These are phyloP conservation scores for Spencermartinsiella europaea DNA, from an alignment of 805 yeast species.

Conservation along the genomic window DNA sequence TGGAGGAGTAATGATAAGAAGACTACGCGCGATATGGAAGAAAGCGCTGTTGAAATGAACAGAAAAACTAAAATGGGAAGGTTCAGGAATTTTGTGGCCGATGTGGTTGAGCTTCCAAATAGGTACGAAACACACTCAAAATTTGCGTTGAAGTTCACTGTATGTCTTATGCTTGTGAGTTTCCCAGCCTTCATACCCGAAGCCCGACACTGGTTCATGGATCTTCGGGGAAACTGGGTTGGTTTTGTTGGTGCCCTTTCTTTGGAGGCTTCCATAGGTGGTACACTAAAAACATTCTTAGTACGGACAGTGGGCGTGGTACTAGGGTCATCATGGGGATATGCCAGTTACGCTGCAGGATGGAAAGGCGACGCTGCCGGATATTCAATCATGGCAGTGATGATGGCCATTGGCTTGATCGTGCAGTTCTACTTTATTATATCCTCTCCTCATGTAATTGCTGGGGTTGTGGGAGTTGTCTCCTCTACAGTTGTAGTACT, in stretches of 20 bases:
- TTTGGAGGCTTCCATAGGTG: conserved; percentile 48
- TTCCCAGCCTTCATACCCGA: conserved; percentile 49
- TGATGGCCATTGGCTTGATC: conserved; percentile 40
- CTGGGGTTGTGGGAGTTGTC: conserved; percentile 46
- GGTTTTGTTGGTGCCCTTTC: conserved; percentile 49
- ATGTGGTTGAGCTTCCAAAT: conserved; percentile 16
- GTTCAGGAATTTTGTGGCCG: conserved; percentile 18
- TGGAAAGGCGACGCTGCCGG: conserved; percentile 17
- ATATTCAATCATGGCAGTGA: conserved; percentile 39
- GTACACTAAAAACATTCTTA: conserved; percentile 44
- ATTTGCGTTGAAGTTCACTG: conserved; percentile 43
- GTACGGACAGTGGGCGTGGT: conserved; percentile 45
- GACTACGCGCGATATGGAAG: not conserved
- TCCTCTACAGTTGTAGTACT: conserved; percentile 43
- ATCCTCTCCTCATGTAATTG: conserved; percentile 46
- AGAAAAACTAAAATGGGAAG: not conserved
- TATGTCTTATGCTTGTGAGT: conserved; percentile 43
- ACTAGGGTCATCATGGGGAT: conserved; percentile 47
- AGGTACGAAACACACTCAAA: conserved; percentile 35
- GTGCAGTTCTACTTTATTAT: conserved; percentile 44
- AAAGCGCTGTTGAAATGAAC: conserved; percentile 1
- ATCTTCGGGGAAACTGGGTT: conserved; percentile 47
- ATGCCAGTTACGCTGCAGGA: conserved; percentile 43
- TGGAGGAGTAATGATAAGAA: conserved; percentile 2
- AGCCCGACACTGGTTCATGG: conserved; percentile 44